A percentile compares a stretch with the other conserved stretches of the same genome.
Conservation (phyloP, 2,329 filamentous ascomycete species). For the Monascus ruber region DNA sequence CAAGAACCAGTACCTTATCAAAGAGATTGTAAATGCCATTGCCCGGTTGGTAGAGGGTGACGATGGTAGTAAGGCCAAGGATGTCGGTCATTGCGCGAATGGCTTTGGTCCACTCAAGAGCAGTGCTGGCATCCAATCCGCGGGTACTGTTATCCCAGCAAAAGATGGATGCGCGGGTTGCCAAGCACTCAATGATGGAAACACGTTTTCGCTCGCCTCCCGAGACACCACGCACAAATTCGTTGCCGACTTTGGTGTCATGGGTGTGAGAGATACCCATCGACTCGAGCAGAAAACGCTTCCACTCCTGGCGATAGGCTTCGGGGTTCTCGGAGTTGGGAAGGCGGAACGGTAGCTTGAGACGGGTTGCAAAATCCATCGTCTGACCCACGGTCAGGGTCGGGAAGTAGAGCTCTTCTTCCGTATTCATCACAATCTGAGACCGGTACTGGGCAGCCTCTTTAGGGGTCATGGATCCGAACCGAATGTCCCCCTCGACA, state of each 20-base stretch:
- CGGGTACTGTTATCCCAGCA: slow-evolving; percentile 60
- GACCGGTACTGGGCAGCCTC: slow-evolving; percentile 40
- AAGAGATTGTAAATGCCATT: slow-evolving; percentile 60
- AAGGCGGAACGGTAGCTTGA: slow-evolving; percentile 44
- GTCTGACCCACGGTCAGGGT: slow-evolving; percentile 41
- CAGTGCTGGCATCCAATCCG: slow-evolving; percentile 55
- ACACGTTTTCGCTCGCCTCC: slow-evolving; percentile 60
- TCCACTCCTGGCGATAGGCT: slow-evolving; percentile 37
- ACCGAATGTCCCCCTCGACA: slow-evolving; percentile 49
- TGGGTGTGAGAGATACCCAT: slow-evolving; percentile 49
- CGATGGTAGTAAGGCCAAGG: slow-evolving; percentile 47
- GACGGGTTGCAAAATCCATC: slow-evolving; percentile 44
- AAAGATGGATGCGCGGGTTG: slow-evolving; percentile 46
- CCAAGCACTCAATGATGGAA: slow-evolving; percentile 54
- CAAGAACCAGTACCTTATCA: slow-evolving; percentile 58
- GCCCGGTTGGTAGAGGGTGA: slow-evolving; percentile 58
- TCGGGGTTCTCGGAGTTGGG: slow-evolving; percentile 33
- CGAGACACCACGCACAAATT: slow-evolving; percentile 54
- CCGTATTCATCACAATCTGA: slow-evolving; percentile 47
- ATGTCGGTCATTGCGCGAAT: slow-evolving; percentile 55
- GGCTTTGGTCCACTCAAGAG: slow-evolving; percentile 49
- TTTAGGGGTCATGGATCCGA: slow-evolving; percentile 35
- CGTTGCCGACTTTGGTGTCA: slow-evolving; percentile 58
- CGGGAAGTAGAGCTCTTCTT: slow-evolving; percentile 43
- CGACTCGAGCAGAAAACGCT: slow-evolving; percentile 46